Evolutionary conservation across 176 grass and related monocot genomes (phyloP), one percentile per base, ranked within the genome.

Genomic region (Triticum monococcum): DNA sequence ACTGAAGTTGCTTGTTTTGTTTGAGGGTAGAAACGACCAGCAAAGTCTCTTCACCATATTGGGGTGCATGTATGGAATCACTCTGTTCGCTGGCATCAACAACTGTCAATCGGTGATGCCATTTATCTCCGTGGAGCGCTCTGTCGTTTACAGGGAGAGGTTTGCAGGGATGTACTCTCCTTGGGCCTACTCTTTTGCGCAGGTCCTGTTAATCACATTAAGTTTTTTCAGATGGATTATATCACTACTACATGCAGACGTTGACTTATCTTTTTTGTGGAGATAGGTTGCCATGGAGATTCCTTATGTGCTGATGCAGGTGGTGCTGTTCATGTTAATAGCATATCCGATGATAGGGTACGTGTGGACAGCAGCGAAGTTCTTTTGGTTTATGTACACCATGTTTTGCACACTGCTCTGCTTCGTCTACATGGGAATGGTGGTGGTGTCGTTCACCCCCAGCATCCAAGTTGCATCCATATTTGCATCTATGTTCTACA

Each of bases 121-220:
- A 18, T 90, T 92, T 31, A 56, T 97, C 48, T 69, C 90, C 30
- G 36, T 86, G 25, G 95, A 97, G 69, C 83, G 92, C 3, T 78
- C 84, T 12, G 92, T 97, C 16, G 45, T 97, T 28, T 97, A 91
- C 18, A 88, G 92, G 65, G 95, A 97, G 59, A 97, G 88, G 7
- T 97, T 94, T 87, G 90, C 95, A 18, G 92, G 92, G 85, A 97
- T 94, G 94, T 97, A 97, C 80, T 94, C 95, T 45, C 86, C 86
- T 36, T 97, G 95, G 95, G 92, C 90, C 35, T 97, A 97, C 63
- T 92, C 90, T 6, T 89, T 97, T 65, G 92, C 92, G 33, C 92
- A 94, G 90, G 86, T 93, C 31, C 66, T 64, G 13, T 8, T 12
- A 64, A 80, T 43, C 36, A 45, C 24, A 64, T 80, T 13, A 9